Evolutionary conservation across 2,329 filamentous ascomycete species (phyloP).

Genomic region (Neofusicoccum umdonicola): DNA sequence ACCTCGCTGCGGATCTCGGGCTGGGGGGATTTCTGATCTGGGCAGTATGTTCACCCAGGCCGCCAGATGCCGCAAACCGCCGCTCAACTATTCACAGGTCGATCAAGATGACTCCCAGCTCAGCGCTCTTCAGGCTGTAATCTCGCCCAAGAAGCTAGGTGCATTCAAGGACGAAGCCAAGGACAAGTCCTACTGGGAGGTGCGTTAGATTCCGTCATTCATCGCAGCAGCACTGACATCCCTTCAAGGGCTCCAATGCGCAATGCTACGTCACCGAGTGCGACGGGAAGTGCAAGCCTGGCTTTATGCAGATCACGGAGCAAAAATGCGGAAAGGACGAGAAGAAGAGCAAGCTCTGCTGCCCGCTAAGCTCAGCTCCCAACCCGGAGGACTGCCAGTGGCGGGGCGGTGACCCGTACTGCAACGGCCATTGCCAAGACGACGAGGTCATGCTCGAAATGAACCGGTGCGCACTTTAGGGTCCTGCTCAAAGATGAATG

Average conservation of each 20-base stretch:
- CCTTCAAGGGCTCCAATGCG: constrained; percentile 12
- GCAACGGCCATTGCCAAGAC: neutral
- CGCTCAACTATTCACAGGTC: neutral
- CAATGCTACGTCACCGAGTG: constrained; percentile 33
- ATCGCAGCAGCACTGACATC: no score
- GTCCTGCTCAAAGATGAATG: no score
- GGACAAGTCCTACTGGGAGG: constrained; percentile 19
- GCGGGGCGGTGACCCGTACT: constrained; percentile 27
- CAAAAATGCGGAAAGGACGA: constrained; percentile 29
- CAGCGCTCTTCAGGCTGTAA: neutral
- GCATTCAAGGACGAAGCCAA: constrained; percentile 13
- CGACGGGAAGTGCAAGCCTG: constrained; percentile 29
- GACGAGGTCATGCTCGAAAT: neutral
- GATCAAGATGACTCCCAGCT: neutral
- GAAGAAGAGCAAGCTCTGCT: neutral
- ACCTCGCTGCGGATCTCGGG: constrained; percentile 32
- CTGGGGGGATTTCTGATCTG: constrained; percentile 27
- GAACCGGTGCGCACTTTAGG: neutral
- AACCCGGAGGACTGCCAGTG: constrained; percentile 31
- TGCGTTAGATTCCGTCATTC: no score
- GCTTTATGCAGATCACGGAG: constrained; percentile 28
- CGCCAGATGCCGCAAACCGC: no score
- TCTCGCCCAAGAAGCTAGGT: neutral
- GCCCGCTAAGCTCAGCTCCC: constrained; percentile 23
- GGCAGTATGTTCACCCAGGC: neutral